Conservation (phyloP, 1,284 basidiomycete species). For the Moesziomyces antarcticus region DNA sequence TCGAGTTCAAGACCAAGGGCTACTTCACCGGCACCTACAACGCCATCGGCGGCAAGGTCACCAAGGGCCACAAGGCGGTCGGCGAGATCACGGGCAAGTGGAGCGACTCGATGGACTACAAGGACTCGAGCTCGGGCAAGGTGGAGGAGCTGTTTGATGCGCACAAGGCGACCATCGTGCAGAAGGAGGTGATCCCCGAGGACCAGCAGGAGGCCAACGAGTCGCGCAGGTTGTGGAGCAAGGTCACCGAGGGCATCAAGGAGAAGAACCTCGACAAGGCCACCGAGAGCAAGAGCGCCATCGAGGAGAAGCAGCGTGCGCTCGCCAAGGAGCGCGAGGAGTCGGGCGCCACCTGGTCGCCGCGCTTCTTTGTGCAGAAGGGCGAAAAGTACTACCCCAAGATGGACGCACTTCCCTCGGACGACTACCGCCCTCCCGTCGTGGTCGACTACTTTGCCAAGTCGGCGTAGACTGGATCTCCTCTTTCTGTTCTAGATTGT, state of each 20-base stretch:
- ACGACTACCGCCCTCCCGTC: constrained; percentile 41
- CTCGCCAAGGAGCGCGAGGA: constrained; percentile 81
- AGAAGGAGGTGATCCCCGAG: constrained; percentile 86
- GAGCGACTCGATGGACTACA: constrained; percentile 91
- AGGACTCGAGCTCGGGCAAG: constrained; percentile 73
- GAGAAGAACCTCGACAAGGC: constrained; percentile 92
- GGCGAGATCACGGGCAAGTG: constrained; percentile 92
- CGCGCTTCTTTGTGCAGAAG: constrained; percentile 82
- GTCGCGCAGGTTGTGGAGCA: constrained; percentile 81
- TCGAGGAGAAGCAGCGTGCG: constrained; percentile 93
- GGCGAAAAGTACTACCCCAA: constrained; percentile 68
- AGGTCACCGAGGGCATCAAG: constrained; percentile 86
- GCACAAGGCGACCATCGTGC: constrained; percentile 76
- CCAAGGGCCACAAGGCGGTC: constrained; percentile 76
- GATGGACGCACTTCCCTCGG: constrained; percentile 50
- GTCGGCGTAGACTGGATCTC: constrained; percentile 1
- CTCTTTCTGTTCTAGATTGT: background rate
- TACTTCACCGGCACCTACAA: constrained; percentile 99
- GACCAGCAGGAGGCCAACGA: constrained; percentile 90
- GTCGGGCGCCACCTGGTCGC: constrained; percentile 75
- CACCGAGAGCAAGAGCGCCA: constrained; percentile 85
- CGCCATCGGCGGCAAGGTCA: constrained; percentile 83
- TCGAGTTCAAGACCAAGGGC: constrained; percentile 98
- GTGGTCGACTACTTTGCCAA: constrained; percentile 54
- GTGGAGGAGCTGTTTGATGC: constrained; percentile 88